Conservation (phyloP, 257 asterid species). For the Euphrasia confusa region DNA sequence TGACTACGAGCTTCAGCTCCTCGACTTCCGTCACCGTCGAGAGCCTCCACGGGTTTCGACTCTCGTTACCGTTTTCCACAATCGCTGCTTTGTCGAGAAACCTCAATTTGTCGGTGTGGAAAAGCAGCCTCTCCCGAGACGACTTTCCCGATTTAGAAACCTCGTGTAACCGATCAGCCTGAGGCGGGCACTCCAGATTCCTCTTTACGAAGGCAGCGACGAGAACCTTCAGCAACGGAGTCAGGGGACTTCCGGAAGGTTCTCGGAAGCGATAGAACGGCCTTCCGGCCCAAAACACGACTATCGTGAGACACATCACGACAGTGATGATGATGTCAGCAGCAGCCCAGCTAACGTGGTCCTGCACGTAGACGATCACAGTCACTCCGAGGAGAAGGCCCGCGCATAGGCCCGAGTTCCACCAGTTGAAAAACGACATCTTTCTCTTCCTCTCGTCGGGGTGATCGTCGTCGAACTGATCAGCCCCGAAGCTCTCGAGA, state of each 20-base stretch:
- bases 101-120: slow-evolving; percentile 60
- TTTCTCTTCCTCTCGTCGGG: slow-evolving; percentile 53
- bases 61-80: slow-evolving; percentile 33
- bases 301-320: slow-evolving; percentile 43
- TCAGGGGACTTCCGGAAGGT: slow-evolving; percentile 64
- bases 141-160: slow-evolving; percentile 37
- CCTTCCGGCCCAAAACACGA: slow-evolving; percentile 48
- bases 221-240: slow-evolving; percentile 63
- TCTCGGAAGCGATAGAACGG: slow-evolving; percentile 58
- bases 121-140: slow-evolving; percentile 44
- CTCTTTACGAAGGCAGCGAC: slow-evolving; percentile 68
- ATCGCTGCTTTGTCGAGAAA: slow-evolving; percentile 89
- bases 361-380: slow-evolving; percentile 57
- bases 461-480: slow-evolving; percentile 87
- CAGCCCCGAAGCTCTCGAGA: slow-evolving; percentile 93
- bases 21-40: slow-evolving; percentile 73
- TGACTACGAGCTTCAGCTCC: slow-evolving; percentile 65
- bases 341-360: slow-evolving; percentile 63
- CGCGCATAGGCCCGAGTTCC: slow-evolving; percentile 68
- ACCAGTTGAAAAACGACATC: slow-evolving; percentile 94
- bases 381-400: slow-evolving; percentile 74
- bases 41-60: slow-evolving; percentile 53
- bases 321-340: slow-evolving; percentile 60
- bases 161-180: slow-evolving; percentile 52
- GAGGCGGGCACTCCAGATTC: slow-evolving; percentile 39